Conservation (phyloP, 768 basidiomycete species). For the Boletus patriciae region DNA sequence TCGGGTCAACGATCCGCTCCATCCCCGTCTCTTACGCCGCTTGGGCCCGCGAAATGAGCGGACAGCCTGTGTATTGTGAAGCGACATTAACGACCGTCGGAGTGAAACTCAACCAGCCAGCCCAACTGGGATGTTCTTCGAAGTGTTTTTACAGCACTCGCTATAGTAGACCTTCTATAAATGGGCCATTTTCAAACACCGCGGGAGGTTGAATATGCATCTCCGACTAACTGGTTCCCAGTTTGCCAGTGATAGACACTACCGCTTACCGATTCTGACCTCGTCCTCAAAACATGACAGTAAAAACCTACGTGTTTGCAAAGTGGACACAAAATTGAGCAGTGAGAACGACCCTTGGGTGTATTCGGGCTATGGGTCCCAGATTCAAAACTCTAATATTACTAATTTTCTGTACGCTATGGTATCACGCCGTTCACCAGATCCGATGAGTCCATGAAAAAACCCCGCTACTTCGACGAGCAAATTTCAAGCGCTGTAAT, state of each 20-base stretch:
- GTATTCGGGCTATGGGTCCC: not conserved
- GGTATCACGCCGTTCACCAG: no score
- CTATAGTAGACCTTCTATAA: not conserved
- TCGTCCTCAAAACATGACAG: no score
- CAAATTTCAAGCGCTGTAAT: not conserved
- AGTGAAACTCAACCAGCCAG: not conserved
- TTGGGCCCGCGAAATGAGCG: not conserved
- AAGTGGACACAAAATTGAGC: not conserved
- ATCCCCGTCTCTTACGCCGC: not conserved
- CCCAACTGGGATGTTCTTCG: not conserved
- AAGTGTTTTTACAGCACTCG: not conserved
- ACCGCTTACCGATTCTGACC: no score
- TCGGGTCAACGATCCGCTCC: not conserved
- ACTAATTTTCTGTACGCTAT: not conserved
- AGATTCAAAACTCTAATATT: not conserved
- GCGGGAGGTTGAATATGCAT: not conserved
- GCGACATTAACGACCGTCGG: not conserved
- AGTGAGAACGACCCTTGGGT: not conserved
- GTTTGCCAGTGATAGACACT: not conserved
- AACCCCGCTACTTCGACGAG: not conserved
- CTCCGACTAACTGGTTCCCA: not conserved
- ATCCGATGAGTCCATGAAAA: not conserved
- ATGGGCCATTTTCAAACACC: not conserved
- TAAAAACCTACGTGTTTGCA: no score
- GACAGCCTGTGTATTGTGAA: not conserved